Base-by-base conservation (phyloP, 2,329 filamentous ascomycete species). In the Monosporascus sp. region DNA sequence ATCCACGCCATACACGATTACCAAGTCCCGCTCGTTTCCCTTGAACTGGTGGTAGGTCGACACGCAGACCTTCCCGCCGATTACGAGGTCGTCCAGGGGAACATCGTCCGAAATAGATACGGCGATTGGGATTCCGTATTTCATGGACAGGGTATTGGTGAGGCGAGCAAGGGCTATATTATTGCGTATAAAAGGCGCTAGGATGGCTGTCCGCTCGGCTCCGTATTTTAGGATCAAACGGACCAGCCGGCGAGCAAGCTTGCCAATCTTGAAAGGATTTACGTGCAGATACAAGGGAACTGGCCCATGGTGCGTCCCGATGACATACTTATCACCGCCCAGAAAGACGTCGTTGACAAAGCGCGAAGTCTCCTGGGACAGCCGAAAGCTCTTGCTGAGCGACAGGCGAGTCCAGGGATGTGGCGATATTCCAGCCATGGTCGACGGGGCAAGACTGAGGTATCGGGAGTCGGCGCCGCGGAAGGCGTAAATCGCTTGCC, bases 11-110 rank as follows among this genome's bases (percentile, higher is more conserved):
- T 65, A 53, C 2, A 68, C 51, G 41, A 70, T 63, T 4, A 69
- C 44, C 2, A 70, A 50, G 37, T 66, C 54, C 17, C 66, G 65
- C 54, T 70, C 66, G 43, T 58, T 64, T 5, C 67, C 67, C 43
- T 70, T 70, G 54, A 70, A 70, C 39, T 68, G 64, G 37, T 70
- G 66, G 44, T 67, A 67, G 0, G 64, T 67, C 15, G 65, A 66
- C 11, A 67, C 53, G 9, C 62, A 64, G 20, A 69, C 14, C 50
- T 70, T 70, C 11, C 64, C 62, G 4, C 55, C 18, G 5, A 61
- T 64, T 5, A 66, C 61, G 2, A 25, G 50, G 18, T 68, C 57
- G 24, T 69, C 50, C 2, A 67, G 48, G 20, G 57, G 50, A 5
- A 50, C 49, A 2, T 68, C 65, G 2, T 67, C 64, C 8, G 58